Evolutionary conservation across 202 grass and related monocot species (phyloP).

Genomic region (Digitaria exilis): DNA sequence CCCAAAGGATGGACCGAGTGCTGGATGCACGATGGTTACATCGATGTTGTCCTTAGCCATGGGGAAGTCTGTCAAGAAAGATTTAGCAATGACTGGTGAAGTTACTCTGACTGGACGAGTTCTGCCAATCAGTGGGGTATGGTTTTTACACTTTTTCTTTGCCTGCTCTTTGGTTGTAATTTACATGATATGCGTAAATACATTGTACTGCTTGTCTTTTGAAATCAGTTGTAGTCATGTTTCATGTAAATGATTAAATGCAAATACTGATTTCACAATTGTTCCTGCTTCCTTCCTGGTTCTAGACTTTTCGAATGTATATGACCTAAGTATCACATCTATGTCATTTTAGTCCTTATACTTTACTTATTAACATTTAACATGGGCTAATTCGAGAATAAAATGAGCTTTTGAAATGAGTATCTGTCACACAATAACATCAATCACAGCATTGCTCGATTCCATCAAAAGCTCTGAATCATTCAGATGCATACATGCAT

Average conservation of each 20-base stretch:
- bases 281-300: not conserved
- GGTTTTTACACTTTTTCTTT: constrained; percentile 20
- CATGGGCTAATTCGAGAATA: not conserved
- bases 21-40: constrained; percentile 93
- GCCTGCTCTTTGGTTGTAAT: not conserved
- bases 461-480: not conserved
- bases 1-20: constrained; percentile 94
- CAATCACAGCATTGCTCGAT: not conserved
- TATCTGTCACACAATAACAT: not conserved
- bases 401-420: not conserved
- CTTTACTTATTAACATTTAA: not conserved
- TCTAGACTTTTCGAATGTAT: not conserved
- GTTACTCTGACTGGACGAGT: constrained; percentile 84
- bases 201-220: not conserved
- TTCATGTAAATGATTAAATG: not conserved
- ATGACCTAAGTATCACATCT: not conserved
- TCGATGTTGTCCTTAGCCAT: constrained; percentile 91
- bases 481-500: not conserved
- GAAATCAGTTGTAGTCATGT: not conserved
- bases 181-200: no score
- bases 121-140: constrained; percentile 64
- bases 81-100: constrained; percentile 94
- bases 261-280: constrained; percentile 4
- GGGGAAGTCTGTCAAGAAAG: constrained; percentile 73
- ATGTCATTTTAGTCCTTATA: not conserved